A percentile compares a stretch with the other conserved stretches of the same genome.
Conservation (phyloP, 1,139 yeast species). For the Sugiyamaella grinbergsii region DNA sequence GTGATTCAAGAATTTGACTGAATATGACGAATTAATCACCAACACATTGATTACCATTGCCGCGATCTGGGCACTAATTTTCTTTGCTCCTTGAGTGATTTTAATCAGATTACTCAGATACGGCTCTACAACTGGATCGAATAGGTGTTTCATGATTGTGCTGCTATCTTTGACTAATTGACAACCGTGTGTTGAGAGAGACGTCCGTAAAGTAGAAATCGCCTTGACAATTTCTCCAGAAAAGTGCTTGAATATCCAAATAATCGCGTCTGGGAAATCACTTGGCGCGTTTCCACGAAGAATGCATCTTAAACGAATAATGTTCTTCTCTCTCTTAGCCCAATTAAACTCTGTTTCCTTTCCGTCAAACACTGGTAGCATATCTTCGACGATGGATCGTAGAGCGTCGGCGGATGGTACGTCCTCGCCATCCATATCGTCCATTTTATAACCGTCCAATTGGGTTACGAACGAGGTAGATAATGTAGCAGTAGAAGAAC, state of each 20-base stretch:
- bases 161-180: constrained; percentile 76
- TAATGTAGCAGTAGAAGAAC: constrained; percentile 18
- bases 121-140: constrained; percentile 67
- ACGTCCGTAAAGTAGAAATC: constrained; percentile 75
- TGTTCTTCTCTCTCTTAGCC: constrained; percentile 67
- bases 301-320: constrained; percentile 58
- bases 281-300: constrained; percentile 58
- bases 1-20: constrained; percentile 54
- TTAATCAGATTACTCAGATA: constrained; percentile 60
- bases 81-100: constrained; percentile 74
- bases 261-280: constrained; percentile 50
- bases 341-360: constrained; percentile 92
- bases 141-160: constrained; percentile 48
- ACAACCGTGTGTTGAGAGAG: constrained; percentile 74
- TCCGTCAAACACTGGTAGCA: constrained; percentile 56
- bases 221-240: constrained; percentile 71
- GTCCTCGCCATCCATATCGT: constrained; percentile 36
- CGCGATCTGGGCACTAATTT: constrained; percentile 76
- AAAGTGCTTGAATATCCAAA: constrained; percentile 48
- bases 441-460: constrained; percentile 40
- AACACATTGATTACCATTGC: constrained; percentile 66
- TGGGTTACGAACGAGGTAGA: constrained; percentile 32
- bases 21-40: constrained; percentile 57
- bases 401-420: constrained; percentile 43
- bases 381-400: constrained; percentile 43